Evolutionary conservation across 176 grass and related monocot genomes (phyloP).

Genomic region (Carex myosuroides): DNA sequence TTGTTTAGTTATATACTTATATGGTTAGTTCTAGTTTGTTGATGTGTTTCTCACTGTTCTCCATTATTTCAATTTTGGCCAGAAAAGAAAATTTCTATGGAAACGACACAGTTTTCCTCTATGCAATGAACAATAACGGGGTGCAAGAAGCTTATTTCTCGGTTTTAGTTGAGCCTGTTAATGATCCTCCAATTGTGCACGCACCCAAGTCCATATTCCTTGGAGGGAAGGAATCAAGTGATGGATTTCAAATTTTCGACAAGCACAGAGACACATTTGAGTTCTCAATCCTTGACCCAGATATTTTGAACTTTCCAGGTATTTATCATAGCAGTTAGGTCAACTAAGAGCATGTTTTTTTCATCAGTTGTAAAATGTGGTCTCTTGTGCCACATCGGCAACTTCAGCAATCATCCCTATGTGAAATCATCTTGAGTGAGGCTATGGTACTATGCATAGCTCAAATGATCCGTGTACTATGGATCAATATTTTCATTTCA

Average conservation of each 20-base stretch:
- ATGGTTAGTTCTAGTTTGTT: background rate
- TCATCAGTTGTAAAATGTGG: background rate
- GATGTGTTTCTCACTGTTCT: background rate
- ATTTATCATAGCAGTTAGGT: background rate
- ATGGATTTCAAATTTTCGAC: slow-evolving; percentile 55
- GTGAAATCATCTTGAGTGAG: background rate
- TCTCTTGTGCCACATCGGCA: background rate
- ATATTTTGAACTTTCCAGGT: slow-evolving; percentile 63
- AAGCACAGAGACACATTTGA: slow-evolving; percentile 51
- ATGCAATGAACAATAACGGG: slow-evolving; percentile 47
- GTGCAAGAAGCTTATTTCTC: slow-evolving; percentile 31
- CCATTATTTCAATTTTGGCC: slow-evolving; percentile 23
- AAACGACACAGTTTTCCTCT: slow-evolving; percentile 47
- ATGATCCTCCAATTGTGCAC: slow-evolving; percentile 62
- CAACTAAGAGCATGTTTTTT: background rate
- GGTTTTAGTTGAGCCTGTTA: slow-evolving; percentile 53
- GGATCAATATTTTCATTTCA: no score
- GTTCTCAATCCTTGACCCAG: slow-evolving; percentile 55
- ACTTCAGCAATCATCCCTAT: background rate
- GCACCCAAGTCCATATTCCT: slow-evolving; percentile 58
- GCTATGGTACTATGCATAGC: no score
- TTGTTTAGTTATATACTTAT: background rate
- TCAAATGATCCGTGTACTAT: no score
- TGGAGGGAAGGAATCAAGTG: slow-evolving; percentile 32
- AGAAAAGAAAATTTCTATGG: slow-evolving; percentile 75